Evolutionary conservation across 2,329 filamentous ascomycete genomes (phyloP).

Genomic region (Colletotrichum orchidophilum): DNA sequence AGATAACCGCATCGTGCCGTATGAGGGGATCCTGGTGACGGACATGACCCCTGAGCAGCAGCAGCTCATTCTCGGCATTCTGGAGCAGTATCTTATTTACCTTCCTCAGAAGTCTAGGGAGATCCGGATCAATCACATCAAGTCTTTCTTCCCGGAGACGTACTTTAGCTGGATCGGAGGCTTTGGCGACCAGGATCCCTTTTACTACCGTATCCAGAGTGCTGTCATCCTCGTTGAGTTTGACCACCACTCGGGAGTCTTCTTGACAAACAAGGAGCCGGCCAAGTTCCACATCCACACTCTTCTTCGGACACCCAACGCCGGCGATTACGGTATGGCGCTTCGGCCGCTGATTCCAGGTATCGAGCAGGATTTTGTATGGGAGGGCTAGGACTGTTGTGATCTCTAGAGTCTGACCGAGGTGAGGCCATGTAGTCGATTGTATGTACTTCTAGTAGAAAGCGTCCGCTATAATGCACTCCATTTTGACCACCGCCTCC

Average conservation of each 20-base stretch:
- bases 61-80: constrained; percentile 64
- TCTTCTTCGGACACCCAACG: constrained; percentile 75
- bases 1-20: constrained; percentile 81
- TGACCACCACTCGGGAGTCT: constrained; percentile 83
- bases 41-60: constrained; percentile 60
- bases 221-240: constrained; percentile 81
- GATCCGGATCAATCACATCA: constrained; percentile 63
- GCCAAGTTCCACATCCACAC: constrained; percentile 85
- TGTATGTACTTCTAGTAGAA: background rate
- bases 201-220: constrained; percentile 82
- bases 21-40: constrained; percentile 71
- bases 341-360: constrained; percentile 49
- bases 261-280: constrained; percentile 76
- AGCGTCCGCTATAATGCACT: background rate
- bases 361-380: constrained; percentile 51
- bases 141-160: constrained; percentile 71
- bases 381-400: constrained; percentile 44
- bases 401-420: background rate
- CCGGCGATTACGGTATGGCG: constrained; percentile 77
- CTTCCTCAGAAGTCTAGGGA: constrained; percentile 66
- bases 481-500: background rate
- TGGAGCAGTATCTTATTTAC: constrained; percentile 74
- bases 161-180: constrained; percentile 85
- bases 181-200: constrained; percentile 72
- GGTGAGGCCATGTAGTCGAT: background rate